Evolutionary conservation across 768 basidiomycete genomes (phyloP).

Genomic region (Trametopsis cervina): DNA sequence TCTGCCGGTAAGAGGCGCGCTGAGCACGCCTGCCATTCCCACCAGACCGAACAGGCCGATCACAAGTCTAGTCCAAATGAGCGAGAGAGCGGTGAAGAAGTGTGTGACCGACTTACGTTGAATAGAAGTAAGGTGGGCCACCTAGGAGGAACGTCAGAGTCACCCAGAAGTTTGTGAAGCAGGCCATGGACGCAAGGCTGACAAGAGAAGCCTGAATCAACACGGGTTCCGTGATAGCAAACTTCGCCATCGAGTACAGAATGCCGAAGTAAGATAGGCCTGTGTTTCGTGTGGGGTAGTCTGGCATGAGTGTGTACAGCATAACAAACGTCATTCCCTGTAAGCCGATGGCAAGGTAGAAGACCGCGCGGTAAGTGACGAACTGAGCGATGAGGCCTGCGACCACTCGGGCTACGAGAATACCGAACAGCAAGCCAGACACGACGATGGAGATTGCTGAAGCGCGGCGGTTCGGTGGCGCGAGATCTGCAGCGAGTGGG

Average conservation of each 20-base stretch:
- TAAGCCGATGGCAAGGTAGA: slow-evolving; percentile 66
- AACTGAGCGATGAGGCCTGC: slow-evolving; percentile 69
- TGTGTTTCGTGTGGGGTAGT: slow-evolving; percentile 60
- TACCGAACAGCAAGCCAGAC: slow-evolving; percentile 54
- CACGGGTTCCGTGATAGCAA: slow-evolving; percentile 66
- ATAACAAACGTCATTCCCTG: slow-evolving; percentile 51
- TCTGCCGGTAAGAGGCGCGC: slow-evolving; percentile 60
- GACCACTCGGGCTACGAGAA: slow-evolving; percentile 65
- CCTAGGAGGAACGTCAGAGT: slow-evolving; percentile 75
- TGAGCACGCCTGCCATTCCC: slow-evolving; percentile 49
- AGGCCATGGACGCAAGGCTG: slow-evolving; percentile 48
- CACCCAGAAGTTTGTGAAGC: slow-evolving; percentile 36
- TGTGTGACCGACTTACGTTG: slow-evolving; percentile 43
- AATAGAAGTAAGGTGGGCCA: slow-evolving; percentile 64
- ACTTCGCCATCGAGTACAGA: slow-evolving; percentile 67
- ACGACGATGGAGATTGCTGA: slow-evolving; percentile 68
- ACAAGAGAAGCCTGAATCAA: slow-evolving; percentile 61
- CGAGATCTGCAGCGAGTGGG: slow-evolving; percentile 71
- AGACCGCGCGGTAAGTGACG: slow-evolving; percentile 61
- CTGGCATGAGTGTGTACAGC: slow-evolving; percentile 62
- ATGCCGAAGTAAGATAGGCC: slow-evolving; percentile 59
- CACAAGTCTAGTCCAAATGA: slow-evolving; percentile 21
- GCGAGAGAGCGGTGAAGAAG: slow-evolving; percentile 1
- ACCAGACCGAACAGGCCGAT: slow-evolving; percentile 42
- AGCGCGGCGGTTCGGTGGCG: slow-evolving; percentile 61